Base-by-base conservation (phyloP, 768 basidiomycete species). In the Podaxis mareebaensis region DNA sequence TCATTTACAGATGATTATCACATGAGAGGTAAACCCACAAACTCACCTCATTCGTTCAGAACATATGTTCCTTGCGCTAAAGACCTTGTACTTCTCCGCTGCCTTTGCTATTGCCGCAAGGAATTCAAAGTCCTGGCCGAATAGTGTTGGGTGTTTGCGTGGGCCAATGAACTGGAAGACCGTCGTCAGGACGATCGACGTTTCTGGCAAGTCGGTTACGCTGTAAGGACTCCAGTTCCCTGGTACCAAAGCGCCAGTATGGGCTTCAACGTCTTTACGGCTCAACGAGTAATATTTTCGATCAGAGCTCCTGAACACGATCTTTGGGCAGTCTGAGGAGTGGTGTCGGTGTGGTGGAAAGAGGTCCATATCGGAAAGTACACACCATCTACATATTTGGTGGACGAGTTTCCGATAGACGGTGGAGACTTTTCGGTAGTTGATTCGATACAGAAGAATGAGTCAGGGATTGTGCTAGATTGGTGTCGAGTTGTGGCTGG, bases 111-210 rank as follows among this genome's bases (percentile, higher is more conserved):
- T 8, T 10, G 38, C 46, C 1, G 48, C 54, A 3, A 69, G 44
- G 13, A 64, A 24, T 13, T 65, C 56, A 49, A 64, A 65, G 3
- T 40, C 26, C 28, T 61, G 40, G 24, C 44, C 51, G 3, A 55
- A 22, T 15, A 67, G 46, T 10, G n/a, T 57, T 6, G 64, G 68
- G 13, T 64, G 60, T 2, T 33, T 49, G 11, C 55, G 33, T 5
- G 68, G 54, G 33, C 65, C 64, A 24, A 69, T 58, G 46, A 66
- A 71, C 53, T 58, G 42, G 51, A 71, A 69, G 13, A 71, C 61
- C 3, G 63, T 40, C 36, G 63, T 61, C 28, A 69, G 64, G 17
- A 58, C 64, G 4, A 5, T 49, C 6, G 65, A 58, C 5, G 40
- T 54, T 30, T 69, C 70, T 4, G 58, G 24, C 10, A 68, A 52